These are phyloP conservation scores for Strobilomyces confusus DNA, from an alignment of 768 basidiomycete species.

Conservation along the genomic window DNA sequence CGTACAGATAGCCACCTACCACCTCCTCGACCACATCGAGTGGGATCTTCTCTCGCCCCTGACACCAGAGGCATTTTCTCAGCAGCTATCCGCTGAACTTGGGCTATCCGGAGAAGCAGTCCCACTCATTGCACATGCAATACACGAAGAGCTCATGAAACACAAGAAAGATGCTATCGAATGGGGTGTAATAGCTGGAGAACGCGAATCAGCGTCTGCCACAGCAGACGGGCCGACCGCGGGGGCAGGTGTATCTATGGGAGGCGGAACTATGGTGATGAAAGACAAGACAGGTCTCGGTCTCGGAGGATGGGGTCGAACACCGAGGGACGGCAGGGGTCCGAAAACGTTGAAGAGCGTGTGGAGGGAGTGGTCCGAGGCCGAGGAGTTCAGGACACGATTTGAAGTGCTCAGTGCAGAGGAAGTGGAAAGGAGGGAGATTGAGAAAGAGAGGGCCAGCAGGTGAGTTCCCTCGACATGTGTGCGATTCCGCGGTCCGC, in stretches of 20 bases:
- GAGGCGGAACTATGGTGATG: constrained; percentile 48
- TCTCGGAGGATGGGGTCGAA: constrained; percentile 68
- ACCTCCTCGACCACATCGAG: constrained; percentile 93
- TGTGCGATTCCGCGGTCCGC: background rate
- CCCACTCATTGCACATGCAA: constrained; percentile 86
- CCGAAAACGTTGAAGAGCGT: constrained; percentile 81
- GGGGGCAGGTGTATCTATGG: constrained; percentile 8
- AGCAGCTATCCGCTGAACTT: constrained; percentile 76
- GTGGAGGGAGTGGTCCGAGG: constrained; percentile 94
- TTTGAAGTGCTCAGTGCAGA: constrained; percentile 85
- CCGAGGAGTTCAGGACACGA: constrained; percentile 83
- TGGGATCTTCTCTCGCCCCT: constrained; percentile 96
- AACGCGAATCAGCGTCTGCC: constrained; percentile 33
- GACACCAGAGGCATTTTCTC: constrained; percentile 83
- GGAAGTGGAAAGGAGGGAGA: constrained; percentile 87
- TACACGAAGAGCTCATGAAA: constrained; percentile 93
- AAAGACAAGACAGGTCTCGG: constrained; percentile 84
- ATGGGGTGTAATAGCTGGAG: constrained; percentile 79
- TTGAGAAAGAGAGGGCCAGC: constrained; percentile 82
- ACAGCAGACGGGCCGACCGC: constrained; percentile 15
- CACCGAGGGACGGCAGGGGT: constrained; percentile 73
- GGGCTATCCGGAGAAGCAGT: constrained; percentile 85
- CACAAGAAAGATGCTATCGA: constrained; percentile 95
- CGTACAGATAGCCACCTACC: constrained; percentile 90
- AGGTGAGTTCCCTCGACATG: constrained; percentile 36